These are phyloP conservation scores for Candida parachauliodes DNA, from an alignment of 805 yeast species.

Conservation along the genomic window DNA sequence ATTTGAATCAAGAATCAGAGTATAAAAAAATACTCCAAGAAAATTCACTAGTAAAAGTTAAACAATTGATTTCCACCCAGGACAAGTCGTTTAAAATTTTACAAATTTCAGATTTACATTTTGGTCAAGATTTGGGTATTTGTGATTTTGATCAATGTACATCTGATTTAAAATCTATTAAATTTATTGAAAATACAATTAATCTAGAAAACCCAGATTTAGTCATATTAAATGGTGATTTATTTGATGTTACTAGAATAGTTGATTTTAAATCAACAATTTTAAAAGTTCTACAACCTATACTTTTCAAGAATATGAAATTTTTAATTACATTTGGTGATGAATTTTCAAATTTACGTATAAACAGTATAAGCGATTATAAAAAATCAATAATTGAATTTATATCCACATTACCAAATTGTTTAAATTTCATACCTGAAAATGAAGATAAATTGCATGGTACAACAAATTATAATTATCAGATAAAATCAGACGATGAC, in stretches of 20 bases:
- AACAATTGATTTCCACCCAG: not conserved
- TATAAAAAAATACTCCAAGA: not conserved
- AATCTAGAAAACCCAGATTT: constrained; percentile 28
- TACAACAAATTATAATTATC: constrained; percentile 33
- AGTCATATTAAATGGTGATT: constrained; percentile 40
- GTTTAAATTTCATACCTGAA: constrained; percentile 24
- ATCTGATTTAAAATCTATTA: constrained; percentile 26
- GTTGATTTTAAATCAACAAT: constrained; percentile 27
- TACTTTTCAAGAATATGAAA: constrained; percentile 26
- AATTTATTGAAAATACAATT: constrained; percentile 25
- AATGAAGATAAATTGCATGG: constrained; percentile 24
- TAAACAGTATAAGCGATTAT: constrained; percentile 3
- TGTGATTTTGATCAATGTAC: constrained; percentile 15
- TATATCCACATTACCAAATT: constrained; percentile 32
- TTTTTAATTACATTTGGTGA: constrained; percentile 40
- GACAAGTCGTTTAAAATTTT: constrained; percentile 26
- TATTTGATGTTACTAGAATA: constrained; percentile 26
- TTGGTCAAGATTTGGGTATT: constrained; percentile 27
- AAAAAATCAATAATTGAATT: constrained; percentile 20
- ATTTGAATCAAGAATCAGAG: not conserved
- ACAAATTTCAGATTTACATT: constrained; percentile 39
- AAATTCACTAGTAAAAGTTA: not conserved
- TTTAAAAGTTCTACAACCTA: constrained; percentile 30
- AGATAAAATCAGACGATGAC: constrained; percentile 14
- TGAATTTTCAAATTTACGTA: constrained; percentile 31